Evolutionary conservation across 495 filamentous ascomycete genomes (phyloP).

Genomic region (Xylaria nigripes): DNA sequence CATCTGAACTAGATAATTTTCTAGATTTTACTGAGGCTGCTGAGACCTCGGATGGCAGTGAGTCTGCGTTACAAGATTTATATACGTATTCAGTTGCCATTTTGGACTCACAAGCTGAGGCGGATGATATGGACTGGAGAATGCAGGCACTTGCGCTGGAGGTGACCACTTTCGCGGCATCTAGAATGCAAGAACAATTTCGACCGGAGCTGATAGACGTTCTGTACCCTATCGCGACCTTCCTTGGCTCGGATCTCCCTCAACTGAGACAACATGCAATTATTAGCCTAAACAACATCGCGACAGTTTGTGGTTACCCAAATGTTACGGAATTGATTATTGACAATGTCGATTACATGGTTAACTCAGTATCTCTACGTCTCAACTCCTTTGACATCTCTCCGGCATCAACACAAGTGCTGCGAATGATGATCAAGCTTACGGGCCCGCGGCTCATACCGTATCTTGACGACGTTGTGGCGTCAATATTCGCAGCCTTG

Average conservation of each 20-base stretch:
- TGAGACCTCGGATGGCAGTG: constrained; percentile 35
- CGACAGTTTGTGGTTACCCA: constrained; percentile 63
- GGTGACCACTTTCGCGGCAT: constrained; percentile 61
- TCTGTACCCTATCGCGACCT: constrained; percentile 79
- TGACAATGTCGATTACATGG: constrained; percentile 92
- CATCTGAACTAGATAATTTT: constrained; percentile 58
- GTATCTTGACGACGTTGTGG: constrained; percentile 84
- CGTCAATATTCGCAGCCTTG: constrained; percentile 80
- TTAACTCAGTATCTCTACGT: constrained; percentile 83
- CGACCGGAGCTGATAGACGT: constrained; percentile 82
- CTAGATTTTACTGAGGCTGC: constrained; percentile 42
- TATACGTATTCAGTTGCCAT: constrained; percentile 67
- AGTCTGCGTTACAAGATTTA: constrained; percentile 62
- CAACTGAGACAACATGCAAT: constrained; percentile 75
- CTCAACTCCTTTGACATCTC: constrained; percentile 88
- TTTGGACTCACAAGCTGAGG: constrained; percentile 45
- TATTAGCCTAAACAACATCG: constrained; percentile 70
- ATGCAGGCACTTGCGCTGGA: constrained; percentile 66
- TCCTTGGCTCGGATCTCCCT: constrained; percentile 64
- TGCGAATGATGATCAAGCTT: constrained; percentile 89
- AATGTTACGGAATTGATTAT: constrained; percentile 73
- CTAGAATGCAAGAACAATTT: constrained; percentile 60
- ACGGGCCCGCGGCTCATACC: constrained; percentile 75
- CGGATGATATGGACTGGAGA: constrained; percentile 56
- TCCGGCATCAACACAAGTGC: constrained; percentile 79